phyloP scores from a whole-genome alignment of 2,329 filamentous ascomycete species.

The Aspergillus sp. region DNA sequence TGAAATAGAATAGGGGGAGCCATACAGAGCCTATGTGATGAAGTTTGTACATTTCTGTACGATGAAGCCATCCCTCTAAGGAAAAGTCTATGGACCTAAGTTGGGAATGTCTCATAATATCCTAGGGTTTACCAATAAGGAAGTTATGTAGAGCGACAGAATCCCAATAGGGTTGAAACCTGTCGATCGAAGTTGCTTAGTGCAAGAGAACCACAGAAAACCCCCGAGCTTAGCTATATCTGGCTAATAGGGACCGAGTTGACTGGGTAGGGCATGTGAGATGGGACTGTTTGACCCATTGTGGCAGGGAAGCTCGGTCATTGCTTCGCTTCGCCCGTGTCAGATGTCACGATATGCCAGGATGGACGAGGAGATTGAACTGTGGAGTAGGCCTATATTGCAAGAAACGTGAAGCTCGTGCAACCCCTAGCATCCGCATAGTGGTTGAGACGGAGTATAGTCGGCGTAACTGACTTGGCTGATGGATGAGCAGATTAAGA shows the following conservation, averaged over 20 bases:
- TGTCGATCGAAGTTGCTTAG: not conserved
- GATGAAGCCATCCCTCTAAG: not conserved
- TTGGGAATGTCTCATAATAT: not conserved
- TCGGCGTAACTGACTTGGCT: not conserved
- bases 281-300: not conserved
- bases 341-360: not conserved
- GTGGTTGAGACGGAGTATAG: not conserved
- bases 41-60: not conserved
- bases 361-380: not conserved
- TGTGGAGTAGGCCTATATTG: not conserved
- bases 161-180: not conserved
- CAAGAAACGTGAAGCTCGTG: not conserved
- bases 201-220: not conserved
- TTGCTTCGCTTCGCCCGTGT: not conserved
- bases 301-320: not conserved
- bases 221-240: not conserved
- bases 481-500: not conserved
- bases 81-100: not conserved
- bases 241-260: not conserved
- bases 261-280: not conserved
- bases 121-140: not conserved
- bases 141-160: not conserved
- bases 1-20: not conserved
- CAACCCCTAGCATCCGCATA: not conserved
- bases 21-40: not conserved